Percentiles rank a stretch among this genome's conserved stretches.
Evolutionary conservation across 192 early-diverging fungal genomes (phyloP).

Genomic region (Allomyces arbusculus): DNA sequence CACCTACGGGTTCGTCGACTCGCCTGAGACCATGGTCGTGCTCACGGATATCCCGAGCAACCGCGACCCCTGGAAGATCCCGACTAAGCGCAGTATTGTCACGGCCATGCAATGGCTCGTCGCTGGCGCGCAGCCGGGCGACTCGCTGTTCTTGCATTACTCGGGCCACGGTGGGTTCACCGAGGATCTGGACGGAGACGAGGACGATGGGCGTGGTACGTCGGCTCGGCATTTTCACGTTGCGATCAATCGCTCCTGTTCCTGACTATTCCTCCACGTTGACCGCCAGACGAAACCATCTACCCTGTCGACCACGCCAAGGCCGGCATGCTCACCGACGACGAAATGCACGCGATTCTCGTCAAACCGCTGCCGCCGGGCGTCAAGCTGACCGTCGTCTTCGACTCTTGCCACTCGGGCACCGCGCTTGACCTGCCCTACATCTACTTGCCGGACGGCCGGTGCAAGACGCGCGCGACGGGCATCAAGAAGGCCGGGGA

Average conservation of each 20-base stretch:
- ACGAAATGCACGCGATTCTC: conserved; percentile 38
- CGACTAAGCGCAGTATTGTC: conserved; percentile 33
- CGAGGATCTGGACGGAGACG: conserved; percentile 17
- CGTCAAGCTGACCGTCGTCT: conserved; percentile 46
- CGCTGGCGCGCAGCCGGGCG: conserved; percentile 38
- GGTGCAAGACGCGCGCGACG: conserved; percentile 6
- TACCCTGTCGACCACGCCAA: conserved; percentile 50
- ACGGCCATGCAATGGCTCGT: conserved; percentile 48
- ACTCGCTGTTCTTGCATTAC: conserved; percentile 59
- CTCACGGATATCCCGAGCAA: neutral
- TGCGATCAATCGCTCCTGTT: neutral
- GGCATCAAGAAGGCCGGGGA: conserved; percentile 10
- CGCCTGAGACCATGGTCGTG: conserved; percentile 7
- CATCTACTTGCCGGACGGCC: conserved; percentile 22
- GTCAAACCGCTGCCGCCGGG: conserved; percentile 45
- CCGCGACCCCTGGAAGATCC: conserved; percentile 28
- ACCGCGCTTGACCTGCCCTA: conserved; percentile 40
- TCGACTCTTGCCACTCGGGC: conserved; percentile 52
- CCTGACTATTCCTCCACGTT: neutral
- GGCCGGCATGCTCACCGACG: conserved; percentile 47
- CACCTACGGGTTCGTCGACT: conserved; percentile 40
- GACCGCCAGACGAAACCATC: conserved; percentile 34
- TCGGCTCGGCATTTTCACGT: too few relatives aligned
- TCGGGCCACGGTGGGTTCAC: conserved; percentile 47
- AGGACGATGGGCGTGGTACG: conserved; percentile 19